Conservation (phyloP, 2,329 filamentous ascomycete species). For the Pseudocercospora pini-densiflorae region DNA sequence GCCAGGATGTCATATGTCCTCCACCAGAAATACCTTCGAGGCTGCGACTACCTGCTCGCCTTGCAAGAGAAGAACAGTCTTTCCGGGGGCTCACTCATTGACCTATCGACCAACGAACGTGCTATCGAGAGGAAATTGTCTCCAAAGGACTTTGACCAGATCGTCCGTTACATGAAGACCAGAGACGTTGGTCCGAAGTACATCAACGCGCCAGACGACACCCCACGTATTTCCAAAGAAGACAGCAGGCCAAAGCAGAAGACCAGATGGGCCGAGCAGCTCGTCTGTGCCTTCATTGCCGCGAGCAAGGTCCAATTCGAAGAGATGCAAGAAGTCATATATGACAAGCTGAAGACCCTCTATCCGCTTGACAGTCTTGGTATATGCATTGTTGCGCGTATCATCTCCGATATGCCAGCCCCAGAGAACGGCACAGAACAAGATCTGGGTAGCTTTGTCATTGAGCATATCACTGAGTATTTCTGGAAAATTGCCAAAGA, state of each 20-base stretch:
- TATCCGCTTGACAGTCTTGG: conserved; percentile 19
- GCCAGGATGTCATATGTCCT: neutral
- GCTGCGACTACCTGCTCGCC: conserved; percentile 14
- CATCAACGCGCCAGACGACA: conserved; percentile 14
- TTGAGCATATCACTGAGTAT: conserved; percentile 15
- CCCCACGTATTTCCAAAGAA: neutral
- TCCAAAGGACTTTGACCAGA: conserved; percentile 3
- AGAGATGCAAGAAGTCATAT: conserved; percentile 22
- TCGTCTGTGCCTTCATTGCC: conserved; percentile 22
- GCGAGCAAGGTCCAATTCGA: conserved; percentile 26
- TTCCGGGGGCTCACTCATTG: conserved; percentile 10
- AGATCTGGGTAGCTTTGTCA: conserved; percentile 13
- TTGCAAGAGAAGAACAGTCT: conserved; percentile 1
- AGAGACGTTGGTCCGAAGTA: conserved; percentile 20
- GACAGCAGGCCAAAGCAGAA: conserved; percentile 13
- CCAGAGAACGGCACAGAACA: conserved; percentile 11
- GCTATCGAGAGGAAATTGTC: conserved; percentile 8
- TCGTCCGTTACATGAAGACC: conserved; percentile 16
- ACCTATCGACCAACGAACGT: conserved; percentile 12
- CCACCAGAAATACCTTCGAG: neutral
- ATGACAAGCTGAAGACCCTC: conserved; percentile 24
- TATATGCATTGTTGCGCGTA: conserved; percentile 19
- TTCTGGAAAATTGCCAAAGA: conserved; percentile 10
- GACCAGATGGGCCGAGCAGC: conserved; percentile 13
- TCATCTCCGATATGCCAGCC: neutral